phyloP scores from a whole-genome alignment of 2,329 filamentous ascomycete genomes.

The Aspergillus ochraceus region DNA sequence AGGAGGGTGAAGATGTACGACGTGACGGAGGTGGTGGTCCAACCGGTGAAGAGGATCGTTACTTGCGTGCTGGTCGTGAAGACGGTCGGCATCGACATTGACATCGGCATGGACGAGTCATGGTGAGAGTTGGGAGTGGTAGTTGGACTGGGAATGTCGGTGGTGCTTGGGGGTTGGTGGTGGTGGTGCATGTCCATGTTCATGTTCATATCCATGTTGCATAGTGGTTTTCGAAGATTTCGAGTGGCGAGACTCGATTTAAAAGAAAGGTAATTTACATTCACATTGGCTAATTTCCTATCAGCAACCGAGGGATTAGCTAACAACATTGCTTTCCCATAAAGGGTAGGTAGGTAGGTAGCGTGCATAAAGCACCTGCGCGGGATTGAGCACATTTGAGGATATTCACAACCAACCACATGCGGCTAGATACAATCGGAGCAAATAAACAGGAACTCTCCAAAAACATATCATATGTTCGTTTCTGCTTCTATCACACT shows the following conservation, averaged over 20 bases:
- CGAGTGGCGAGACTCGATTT: not conserved
- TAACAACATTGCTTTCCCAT: not conserved
- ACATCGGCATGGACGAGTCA: not conserved
- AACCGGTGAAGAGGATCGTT: conserved; percentile 12
- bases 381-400: not conserved
- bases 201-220: not conserved
- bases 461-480: too few relatives aligned
- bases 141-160: not conserved
- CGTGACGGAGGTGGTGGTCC: conserved; percentile 7
- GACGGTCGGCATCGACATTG: conserved; percentile 12
- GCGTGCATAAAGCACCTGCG: not conserved
- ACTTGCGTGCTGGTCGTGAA: conserved; percentile 11
- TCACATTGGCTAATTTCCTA: not conserved
- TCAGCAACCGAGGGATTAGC: not conserved
- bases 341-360: not conserved
- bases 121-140: not conserved
- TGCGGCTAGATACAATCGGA: not conserved
- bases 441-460: not conserved
- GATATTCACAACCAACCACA: not conserved
- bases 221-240: not conserved
- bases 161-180: not conserved
- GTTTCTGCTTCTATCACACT: too few relatives aligned
- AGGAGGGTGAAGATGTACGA: conserved; percentile 11
- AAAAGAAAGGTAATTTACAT: not conserved
- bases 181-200: not conserved